Percentiles rank a stretch among this genome's conserved stretches.
Conservation (phyloP, 2,329 filamentous ascomycete species). For the Diaporthe sp. region DNA sequence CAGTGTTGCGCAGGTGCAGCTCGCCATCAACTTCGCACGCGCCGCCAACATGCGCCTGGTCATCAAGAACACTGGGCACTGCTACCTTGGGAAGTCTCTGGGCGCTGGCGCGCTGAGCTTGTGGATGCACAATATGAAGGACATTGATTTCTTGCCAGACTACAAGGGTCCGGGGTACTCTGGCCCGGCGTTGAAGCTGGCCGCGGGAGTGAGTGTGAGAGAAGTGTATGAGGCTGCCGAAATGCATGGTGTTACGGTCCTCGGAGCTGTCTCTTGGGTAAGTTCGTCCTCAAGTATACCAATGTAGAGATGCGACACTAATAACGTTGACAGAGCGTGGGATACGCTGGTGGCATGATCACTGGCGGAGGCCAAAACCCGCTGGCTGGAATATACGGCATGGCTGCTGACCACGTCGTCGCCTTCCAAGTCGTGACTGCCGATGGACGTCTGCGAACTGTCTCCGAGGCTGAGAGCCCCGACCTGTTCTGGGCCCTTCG, state of each 20-base stretch:
- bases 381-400: constrained; percentile 62
- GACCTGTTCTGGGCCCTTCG: constrained; percentile 66
- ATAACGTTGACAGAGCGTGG: constrained; percentile 58
- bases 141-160: constrained; percentile 54
- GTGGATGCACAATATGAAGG: constrained; percentile 68
- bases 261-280: constrained; percentile 61
- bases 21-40: constrained; percentile 54
- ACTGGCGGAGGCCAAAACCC: constrained; percentile 68
- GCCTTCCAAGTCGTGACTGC: constrained; percentile 63
- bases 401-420: constrained; percentile 64
- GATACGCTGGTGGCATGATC: constrained; percentile 61
- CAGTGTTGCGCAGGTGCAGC: constrained; percentile 39
- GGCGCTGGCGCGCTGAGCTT: constrained; percentile 54
- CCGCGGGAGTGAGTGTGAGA: constrained; percentile 62
- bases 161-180: constrained; percentile 53
- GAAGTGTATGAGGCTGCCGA: constrained; percentile 59
- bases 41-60: constrained; percentile 63
- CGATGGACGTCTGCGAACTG: constrained; percentile 57
- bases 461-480: constrained; percentile 54
- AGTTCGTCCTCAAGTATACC: not conserved
- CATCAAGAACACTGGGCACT: constrained; percentile 69
- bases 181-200: constrained; percentile 62
- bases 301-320: not conserved
- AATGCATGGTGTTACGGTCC: constrained; percentile 56
- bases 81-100: constrained; percentile 62